Percentiles rank a stretch among this genome's conserved stretches.
phyloP scores from a whole-genome alignment of 1,284 basidiomycete genomes.

The Leccinum angustisporum region DNA sequence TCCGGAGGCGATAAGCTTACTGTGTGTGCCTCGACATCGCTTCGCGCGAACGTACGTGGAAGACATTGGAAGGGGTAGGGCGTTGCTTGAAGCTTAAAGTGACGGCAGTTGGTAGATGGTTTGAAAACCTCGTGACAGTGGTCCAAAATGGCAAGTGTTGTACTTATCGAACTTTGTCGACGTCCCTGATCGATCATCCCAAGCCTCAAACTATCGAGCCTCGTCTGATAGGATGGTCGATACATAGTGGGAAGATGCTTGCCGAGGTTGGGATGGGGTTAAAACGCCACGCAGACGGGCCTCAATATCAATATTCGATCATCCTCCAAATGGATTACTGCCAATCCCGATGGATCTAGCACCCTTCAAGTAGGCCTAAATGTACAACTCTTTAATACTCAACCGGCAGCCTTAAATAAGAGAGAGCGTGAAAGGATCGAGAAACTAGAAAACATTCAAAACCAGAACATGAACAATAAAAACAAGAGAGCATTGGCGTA shows the following conservation, averaged over 20 bases:
- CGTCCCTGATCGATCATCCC: neutral
- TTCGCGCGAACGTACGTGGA: conserved; percentile 26
- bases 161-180: neutral
- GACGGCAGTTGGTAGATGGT: neutral
- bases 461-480: conserved; percentile 11
- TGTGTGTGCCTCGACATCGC: neutral
- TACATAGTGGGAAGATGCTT: neutral
- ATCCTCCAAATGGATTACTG: neutral
- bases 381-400: conserved; percentile 13
- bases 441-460: conserved; percentile 5
- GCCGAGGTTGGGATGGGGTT: neutral
- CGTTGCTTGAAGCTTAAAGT: neutral
- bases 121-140: neutral
- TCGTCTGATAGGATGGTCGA: neutral
- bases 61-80: conserved; percentile 17
- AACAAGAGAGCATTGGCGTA: conserved; percentile 16
- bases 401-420: conserved; percentile 13
- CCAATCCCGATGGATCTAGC: neutral
- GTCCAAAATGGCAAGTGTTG: conserved; percentile 10
- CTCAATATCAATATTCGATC: neutral
- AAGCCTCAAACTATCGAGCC: neutral
- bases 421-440: neutral
- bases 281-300: neutral
- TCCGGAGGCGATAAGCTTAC: conserved; percentile 5
- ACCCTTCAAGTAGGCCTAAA: neutral